Evolutionary conservation across 2,329 filamentous ascomycete species (phyloP), one percentile per base, ranked within the genome.

Genomic region (Fusarium sp.): DNA sequence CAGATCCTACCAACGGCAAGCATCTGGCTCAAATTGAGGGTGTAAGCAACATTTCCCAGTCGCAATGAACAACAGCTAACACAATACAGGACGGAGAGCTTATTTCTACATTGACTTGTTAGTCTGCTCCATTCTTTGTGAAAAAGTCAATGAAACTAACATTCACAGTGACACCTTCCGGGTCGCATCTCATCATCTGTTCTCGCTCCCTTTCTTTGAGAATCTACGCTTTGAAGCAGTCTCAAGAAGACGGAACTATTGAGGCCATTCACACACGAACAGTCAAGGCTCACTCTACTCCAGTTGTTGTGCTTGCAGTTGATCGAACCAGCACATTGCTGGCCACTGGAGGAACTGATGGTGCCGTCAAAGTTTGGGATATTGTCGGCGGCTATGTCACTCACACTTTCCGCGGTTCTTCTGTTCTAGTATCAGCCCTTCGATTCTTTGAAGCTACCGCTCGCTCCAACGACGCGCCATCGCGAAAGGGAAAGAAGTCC

Each of bases 161-260:
- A 30, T 26, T 40, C 47, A 20, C 70, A 93, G 91, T 99, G 70
- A 96, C 95, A 1, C 94, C 94, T 1, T 93, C 92, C 63, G 93
- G 89, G 10, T 94, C 93, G 24, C 93, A 97, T 78, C 86, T 98
- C 55, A 89, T 97, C 68, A 83, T 96, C 70, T 98, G 94, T 82
- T 99, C 96, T 19, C 90, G 95, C 70, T 98, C 95, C n/a, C 85
- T 97, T 54, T 94, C 94, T 8, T 96, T 98, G 94, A 91, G 92
- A 75, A 94, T 98, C 69, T 98, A 93, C 80, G 81, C 90, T 19
- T 83, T 99, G 24, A 85, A 85, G 50, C 82, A 84, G 24, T 87
- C 87, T 20, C 82, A 83, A 26, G 83, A 86, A 20, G 83, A 86
- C 36, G 83, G 83, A 45, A 79, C 83, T 6, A 84, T 94, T 63